A percentile compares a stretch with the other conserved stretches of the same genome.
phyloP scores from a whole-genome alignment of 345 rosid genomes.

The Acer saccharum region DNA sequence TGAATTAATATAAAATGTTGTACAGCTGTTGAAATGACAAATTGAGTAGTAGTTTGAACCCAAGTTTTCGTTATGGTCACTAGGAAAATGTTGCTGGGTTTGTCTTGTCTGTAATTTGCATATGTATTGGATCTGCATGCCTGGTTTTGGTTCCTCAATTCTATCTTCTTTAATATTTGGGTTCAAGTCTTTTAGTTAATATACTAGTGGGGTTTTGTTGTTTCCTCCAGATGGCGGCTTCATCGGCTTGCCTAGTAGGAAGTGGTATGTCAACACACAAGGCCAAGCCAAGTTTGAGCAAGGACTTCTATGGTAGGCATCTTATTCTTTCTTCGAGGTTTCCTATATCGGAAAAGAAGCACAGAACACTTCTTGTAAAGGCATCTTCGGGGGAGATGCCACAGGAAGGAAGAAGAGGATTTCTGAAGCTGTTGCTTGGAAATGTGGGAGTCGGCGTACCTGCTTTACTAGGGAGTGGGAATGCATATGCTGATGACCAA shows the following conservation, averaged over 20 bases:
- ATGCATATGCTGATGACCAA: conserved; percentile 88
- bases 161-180: not conserved
- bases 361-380: conserved; percentile 43
- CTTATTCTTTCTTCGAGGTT: conserved; percentile 37
- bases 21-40: not conserved
- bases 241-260: conserved; percentile 74
- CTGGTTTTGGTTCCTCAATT: not conserved
- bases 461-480: conserved; percentile 62
- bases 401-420: conserved; percentile 68
- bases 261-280: conserved; percentile 48
- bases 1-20: not conserved
- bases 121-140: not conserved
- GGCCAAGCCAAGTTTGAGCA: conserved; percentile 40
- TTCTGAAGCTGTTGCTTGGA: conserved; percentile 72
- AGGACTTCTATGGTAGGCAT: conserved; percentile 40
- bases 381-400: conserved; percentile 55
- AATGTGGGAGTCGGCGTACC: conserved; percentile 59
- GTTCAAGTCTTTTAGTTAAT: not conserved
- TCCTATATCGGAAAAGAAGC: conserved; percentile 33
- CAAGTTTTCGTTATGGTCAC: not conserved
- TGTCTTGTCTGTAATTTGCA: not conserved
- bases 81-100: not conserved
- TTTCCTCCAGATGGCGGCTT: conserved; percentile 63
- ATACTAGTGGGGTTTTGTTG: not conserved
- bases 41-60: not conserved